Percentiles rank a stretch among this genome's conserved stretches.
Evolutionary conservation across 108 stramenopile species (phyloP).

Genomic region (Nitzschia palea): DNA sequence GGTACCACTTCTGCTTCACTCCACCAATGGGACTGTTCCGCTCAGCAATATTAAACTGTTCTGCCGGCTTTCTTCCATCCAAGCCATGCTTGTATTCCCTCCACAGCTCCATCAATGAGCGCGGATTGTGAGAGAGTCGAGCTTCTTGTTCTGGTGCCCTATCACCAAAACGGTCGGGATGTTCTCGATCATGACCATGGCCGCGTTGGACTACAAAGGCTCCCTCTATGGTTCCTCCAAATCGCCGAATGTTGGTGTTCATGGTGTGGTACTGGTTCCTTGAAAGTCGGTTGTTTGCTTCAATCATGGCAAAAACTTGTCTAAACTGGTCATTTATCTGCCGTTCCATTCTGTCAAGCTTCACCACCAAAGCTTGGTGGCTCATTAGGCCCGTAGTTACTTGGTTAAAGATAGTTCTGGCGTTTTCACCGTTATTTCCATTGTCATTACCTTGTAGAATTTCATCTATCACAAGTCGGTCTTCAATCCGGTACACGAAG

Average conservation of each 20-base stretch:
- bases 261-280: neutral
- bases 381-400: neutral
- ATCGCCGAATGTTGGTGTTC: neutral
- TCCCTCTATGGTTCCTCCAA: neutral
- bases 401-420: neutral
- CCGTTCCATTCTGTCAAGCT: neutral
- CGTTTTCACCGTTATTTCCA: neutral
- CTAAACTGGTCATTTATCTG: too few species aligned
- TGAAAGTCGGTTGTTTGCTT: too few species aligned
- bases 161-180: too few species aligned
- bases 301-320: neutral
- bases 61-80: neutral
- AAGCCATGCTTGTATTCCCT: constrained; percentile 4
- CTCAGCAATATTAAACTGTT: neutral
- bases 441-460: too few species aligned
- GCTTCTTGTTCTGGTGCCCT: too few species aligned
- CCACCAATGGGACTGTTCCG: neutral
- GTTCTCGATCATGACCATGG: too few species aligned
- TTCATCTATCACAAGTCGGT: neutral
- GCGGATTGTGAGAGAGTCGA: too few species aligned
- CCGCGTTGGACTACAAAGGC: neutral
- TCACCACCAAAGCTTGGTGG: neutral
- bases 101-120: constrained; percentile 2
- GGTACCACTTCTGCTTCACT: neutral
- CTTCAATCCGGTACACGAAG: neutral